phyloP scores from a whole-genome alignment of 2,329 filamentous ascomycete species.

The Leptodontidium sp. region DNA sequence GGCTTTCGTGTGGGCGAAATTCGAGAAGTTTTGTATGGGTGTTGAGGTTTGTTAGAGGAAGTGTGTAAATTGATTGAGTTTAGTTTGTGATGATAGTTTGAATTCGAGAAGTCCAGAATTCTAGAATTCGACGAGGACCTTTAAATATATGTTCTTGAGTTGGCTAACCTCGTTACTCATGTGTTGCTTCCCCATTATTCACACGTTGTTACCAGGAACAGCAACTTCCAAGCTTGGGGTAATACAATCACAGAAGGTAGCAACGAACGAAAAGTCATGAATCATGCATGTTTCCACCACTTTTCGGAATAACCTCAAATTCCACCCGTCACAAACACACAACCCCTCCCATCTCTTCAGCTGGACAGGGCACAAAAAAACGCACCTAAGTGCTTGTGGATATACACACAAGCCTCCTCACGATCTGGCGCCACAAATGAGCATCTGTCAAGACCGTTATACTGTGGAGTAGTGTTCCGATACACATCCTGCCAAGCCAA shows the following conservation, averaged over 20 bases:
- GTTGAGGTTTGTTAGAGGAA: neutral
- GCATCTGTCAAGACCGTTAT: neutral
- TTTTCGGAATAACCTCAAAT: neutral
- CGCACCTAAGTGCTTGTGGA: neutral
- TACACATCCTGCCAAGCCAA: slow-evolving; percentile 5
- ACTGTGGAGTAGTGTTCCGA: slow-evolving; percentile 3
- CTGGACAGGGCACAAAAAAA: slow-evolving; percentile 1
- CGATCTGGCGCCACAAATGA: neutral
- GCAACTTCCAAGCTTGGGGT: neutral
- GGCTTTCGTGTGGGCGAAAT: slow-evolving; percentile 44
- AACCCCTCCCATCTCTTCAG: neutral
- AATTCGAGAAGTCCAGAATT: too few relatives aligned
- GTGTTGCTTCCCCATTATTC: neutral
- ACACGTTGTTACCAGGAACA: neutral
- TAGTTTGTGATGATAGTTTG: neutral
- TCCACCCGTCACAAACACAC: neutral
- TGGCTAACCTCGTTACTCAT: neutral
- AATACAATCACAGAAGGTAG: neutral
- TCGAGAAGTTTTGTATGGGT: neutral
- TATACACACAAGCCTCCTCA: slow-evolving; percentile 1
- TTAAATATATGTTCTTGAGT: neutral
- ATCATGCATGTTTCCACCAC: slow-evolving; percentile 6
- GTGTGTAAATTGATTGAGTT: neutral
- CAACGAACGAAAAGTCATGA: neutral
- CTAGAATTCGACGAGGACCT: neutral